Evolutionary conservation across 768 basidiomycete species (phyloP).

Genomic region (Xerocomellus chrysenteron): DNA sequence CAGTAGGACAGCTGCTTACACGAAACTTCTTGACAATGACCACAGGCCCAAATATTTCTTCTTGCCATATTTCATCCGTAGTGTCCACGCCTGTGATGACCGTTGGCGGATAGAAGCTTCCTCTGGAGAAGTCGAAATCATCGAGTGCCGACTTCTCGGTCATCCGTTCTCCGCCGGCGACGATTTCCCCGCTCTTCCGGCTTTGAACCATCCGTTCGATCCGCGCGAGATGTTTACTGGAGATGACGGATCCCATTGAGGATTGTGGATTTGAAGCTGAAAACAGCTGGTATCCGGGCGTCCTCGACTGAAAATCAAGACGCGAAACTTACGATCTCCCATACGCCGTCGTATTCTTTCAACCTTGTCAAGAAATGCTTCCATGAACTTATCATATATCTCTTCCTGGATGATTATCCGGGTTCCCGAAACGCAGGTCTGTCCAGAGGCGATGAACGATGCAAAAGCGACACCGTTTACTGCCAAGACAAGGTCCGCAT

Average conservation of each 20-base stretch:
- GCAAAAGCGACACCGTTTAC: constrained; percentile 85
- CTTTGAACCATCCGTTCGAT: constrained; percentile 57
- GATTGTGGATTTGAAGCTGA: constrained; percentile 67
- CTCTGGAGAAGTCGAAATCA: constrained; percentile 65
- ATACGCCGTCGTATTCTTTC: constrained; percentile 63
- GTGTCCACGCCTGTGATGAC: constrained; percentile 58
- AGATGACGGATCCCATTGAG: constrained; percentile 83
- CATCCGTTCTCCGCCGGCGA: constrained; percentile 69
- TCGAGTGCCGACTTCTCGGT: constrained; percentile 62
- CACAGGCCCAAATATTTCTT: constrained; percentile 88
- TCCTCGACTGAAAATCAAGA: neutral
- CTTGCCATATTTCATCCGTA: constrained; percentile 69
- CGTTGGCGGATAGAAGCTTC: constrained; percentile 81
- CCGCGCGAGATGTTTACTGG: constrained; percentile 57
- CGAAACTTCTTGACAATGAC: constrained; percentile 60
- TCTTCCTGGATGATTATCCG: constrained; percentile 71
- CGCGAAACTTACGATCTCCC: constrained; percentile 65
- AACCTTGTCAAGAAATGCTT: constrained; percentile 59
- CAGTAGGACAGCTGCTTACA: constrained; percentile 36
- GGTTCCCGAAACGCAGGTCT: constrained; percentile 91
- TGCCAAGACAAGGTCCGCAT: constrained; percentile 70
- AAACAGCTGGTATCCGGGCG: neutral
- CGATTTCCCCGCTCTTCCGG: constrained; percentile 46
- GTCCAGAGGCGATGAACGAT: constrained; percentile 83
- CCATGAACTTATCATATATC: constrained; percentile 70